These are phyloP conservation scores for Micractinium sp. DNA, from an alignment of 139 green algal species.

Conservation along the genomic window DNA sequence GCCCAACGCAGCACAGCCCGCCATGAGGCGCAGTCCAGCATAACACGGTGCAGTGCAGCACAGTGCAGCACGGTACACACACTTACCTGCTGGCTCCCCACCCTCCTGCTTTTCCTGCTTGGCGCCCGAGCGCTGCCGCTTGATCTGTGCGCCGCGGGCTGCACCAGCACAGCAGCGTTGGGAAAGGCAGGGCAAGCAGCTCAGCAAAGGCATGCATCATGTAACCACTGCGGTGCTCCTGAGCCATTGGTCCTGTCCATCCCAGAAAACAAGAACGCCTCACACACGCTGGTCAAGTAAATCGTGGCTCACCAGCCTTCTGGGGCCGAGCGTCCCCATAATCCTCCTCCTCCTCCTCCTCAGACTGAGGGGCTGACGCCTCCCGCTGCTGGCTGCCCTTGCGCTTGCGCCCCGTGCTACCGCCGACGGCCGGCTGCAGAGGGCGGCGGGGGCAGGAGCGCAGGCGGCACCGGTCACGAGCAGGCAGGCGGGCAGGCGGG, in stretches of 20 bases:
- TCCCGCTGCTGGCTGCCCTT: constrained; percentile 4
- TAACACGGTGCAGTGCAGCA: background rate
- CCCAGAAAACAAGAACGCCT: too few relatives aligned
- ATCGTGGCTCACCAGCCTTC: background rate
- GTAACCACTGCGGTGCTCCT: background rate
- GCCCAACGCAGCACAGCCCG: background rate
- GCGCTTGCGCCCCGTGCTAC: constrained; percentile 9
- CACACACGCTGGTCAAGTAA: too few relatives aligned
- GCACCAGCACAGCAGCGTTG: background rate
- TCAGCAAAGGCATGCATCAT: background rate
- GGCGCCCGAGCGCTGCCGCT: background rate
- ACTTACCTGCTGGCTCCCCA: background rate
- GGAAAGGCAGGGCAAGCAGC: background rate
- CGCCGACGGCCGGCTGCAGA: background rate
- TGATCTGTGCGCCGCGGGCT: constrained; percentile 3
- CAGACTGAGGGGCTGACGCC: background rate
- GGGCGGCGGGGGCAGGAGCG: background rate
- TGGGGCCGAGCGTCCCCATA: background rate
- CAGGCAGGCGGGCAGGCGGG: too few relatives aligned
- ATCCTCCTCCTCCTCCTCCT: background rate
- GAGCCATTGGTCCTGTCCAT: too few relatives aligned
- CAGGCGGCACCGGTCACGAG: too few relatives aligned
- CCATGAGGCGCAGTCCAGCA: too few relatives aligned
- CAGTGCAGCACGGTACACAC: background rate
- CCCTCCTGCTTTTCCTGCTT: background rate